A percentile compares a stretch with the other conserved stretches of the same genome.
These are phyloP conservation scores for Sporormia fimetaria DNA, from an alignment of 495 filamentous ascomycete genomes.

Conservation along the genomic window DNA sequence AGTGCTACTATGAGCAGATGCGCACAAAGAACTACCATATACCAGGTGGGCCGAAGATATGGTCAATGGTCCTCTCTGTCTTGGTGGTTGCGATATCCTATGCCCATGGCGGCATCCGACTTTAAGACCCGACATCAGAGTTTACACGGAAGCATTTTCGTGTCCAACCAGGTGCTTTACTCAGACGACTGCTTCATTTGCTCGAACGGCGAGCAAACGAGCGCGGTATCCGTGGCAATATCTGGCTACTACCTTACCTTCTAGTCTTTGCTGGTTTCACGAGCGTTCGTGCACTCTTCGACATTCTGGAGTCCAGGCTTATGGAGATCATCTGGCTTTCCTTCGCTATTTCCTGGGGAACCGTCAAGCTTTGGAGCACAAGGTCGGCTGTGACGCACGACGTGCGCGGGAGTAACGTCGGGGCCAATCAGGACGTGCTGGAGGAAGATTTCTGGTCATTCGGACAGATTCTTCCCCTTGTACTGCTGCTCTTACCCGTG, in stretches of 20 bases:
- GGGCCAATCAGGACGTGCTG: constrained; percentile 10
- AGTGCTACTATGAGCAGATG: constrained; percentile 18
- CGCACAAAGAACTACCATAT: neutral
- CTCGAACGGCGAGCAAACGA: neutral
- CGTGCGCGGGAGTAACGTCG: neutral
- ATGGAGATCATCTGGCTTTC: constrained; percentile 13
- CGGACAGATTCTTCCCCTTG: constrained; percentile 14
- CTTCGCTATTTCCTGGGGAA: constrained; percentile 19
- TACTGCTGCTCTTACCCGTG: constrained; percentile 12
- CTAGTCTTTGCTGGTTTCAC: constrained; percentile 5
- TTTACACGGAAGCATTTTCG: constrained; percentile 9
- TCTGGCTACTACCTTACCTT: constrained; percentile 3
- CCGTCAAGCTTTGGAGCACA: constrained; percentile 16
- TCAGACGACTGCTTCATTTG: constrained; percentile 2
- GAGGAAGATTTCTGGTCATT: constrained; percentile 17
- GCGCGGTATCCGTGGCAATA: neutral
- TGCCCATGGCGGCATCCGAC: constrained; percentile 9
- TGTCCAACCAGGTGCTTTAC: neutral
- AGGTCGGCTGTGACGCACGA: constrained; percentile 2
- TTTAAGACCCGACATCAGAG: constrained; percentile 15
- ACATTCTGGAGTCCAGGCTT: constrained; percentile 14
- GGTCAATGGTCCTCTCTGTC: constrained; percentile 17
- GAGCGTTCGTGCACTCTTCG: constrained; percentile 2
- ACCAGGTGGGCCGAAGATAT: constrained; percentile 11
- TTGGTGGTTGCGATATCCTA: constrained; percentile 12